These are phyloP conservation scores for Chlamydomonas incerta DNA, from an alignment of 139 green algal species.

Conservation along the genomic window DNA sequence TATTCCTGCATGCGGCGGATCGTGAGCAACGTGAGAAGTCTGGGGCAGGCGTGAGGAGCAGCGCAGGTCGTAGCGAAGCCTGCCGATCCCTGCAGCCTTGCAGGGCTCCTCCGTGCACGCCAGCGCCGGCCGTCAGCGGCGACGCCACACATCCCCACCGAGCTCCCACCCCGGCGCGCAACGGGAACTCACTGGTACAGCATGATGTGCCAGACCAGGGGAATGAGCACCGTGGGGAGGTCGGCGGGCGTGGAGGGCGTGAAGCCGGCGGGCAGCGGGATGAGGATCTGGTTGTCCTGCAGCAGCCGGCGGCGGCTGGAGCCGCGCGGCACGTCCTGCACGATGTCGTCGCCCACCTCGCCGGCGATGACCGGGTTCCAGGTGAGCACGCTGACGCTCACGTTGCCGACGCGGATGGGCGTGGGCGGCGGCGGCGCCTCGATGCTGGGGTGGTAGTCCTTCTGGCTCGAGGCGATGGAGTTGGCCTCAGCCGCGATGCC, in stretches of 20 bases:
- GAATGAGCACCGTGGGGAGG: not conserved
- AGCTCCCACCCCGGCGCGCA: not conserved
- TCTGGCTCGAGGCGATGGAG: not conserved
- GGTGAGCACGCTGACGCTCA: no score
- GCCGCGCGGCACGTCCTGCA: not conserved
- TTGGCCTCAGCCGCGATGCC: not conserved
- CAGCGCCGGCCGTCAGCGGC: no score
- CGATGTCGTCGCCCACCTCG: not conserved
- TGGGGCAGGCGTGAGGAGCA: no score
- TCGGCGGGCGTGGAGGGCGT: not conserved
- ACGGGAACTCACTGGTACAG: conserved; percentile 1
- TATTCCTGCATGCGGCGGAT: not conserved
- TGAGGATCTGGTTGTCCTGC: not conserved
- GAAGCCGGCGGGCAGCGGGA: conserved; percentile 10
- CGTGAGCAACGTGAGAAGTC: no score
- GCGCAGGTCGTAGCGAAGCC: no score
- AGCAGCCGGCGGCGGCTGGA: not conserved
- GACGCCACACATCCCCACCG: no score
- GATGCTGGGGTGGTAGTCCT: not conserved
- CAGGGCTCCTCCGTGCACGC: no score
- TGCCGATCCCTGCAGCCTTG: no score
- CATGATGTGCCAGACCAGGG: not conserved
- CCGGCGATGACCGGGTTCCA: not conserved
- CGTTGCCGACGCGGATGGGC: not conserved
- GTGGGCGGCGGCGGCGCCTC: not conserved